Evolutionary conservation across 148 eudicot species (phyloP), one percentile per base, ranked within the genome.

Genomic region (Vaccinium darrowii): DNA sequence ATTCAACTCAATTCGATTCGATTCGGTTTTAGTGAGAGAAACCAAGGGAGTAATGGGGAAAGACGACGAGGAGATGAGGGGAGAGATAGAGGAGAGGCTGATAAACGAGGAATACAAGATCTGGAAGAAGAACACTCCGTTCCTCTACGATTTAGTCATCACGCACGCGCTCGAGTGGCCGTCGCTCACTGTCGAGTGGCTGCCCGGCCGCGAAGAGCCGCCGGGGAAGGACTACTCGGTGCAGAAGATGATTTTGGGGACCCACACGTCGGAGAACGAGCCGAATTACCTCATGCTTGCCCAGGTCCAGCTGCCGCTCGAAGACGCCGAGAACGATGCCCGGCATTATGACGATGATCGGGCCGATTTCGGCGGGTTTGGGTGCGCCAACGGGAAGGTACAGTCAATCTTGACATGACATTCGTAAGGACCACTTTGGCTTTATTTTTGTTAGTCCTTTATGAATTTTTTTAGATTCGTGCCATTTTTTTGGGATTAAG

Each of bases 151-250:
- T 91, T 85, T 95, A 85, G 92, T 94, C 47, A 89, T 94, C 56
- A 94, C 98, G 0, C 98, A 94, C 52, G 98, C 96, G 27, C 94
- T 95, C 9, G 98, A 94, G 69, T 95, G 98, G 98, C 98, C 98
- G 1, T 95, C 98, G 1, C 95, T 95, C 83, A 95, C 98, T 60
- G 98, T 95, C 47, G 98, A 95, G 87, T 95, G 98, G 98, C 94
- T 95, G 15, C 98, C 93, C 21, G 92, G 88, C 76, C 84, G 92
- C 58, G 92, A 91, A 14, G 98, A 95, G 92, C 98, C 94, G 78
- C 91, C 96, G 1, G 98, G 98, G 81, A 94, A 94, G 90, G 98
- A 94, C 85, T 92, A 92, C 83, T 93, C 95, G 9, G 96, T 92
- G 4, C 98, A 95, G 91, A 95, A 95, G 90, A 88, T 95, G 93